Evolutionary conservation across 2,329 filamentous ascomycete species (phyloP), one percentile per base, ranked within the genome.

Genomic region (Chaetomiaceae sp.): DNA sequence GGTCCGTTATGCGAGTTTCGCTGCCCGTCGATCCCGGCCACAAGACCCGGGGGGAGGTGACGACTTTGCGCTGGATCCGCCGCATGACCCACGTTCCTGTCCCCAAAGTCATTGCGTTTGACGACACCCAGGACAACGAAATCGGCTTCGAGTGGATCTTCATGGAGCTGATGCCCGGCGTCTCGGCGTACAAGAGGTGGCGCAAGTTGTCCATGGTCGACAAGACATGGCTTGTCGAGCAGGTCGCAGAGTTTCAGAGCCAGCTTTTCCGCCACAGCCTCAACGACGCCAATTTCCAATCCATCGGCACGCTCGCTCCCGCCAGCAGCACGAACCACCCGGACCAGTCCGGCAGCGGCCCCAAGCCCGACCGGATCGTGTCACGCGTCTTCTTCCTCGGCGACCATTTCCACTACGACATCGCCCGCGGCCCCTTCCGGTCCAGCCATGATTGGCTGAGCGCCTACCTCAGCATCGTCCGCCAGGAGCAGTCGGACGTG

Each of bases 71-170:
- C 2, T 69, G 61, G 37, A 48, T 72, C 9, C 55, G 59, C 11
- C 50, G 57, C 15, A 54, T 57, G 19, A 70, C 68, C 1, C 44
- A 60, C 9, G 61, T 71, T 2, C 69, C 66, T 0, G 64, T 72
- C 0, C 64, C 71, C 2, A 52, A 59, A 1, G 61, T 72, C 19
- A 20, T 70, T 19, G 66, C 64, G 0, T 71, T 59, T 29, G 64
- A 70, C 40, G 59, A 65, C 22, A 61, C 56, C 6, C 49, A 40
- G 15, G 47, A 62, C 6, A 72, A 71, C 40, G 60, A 65, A 17
- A 61, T 72, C 31, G 68, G 67, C 1, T 70, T 68, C 31, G 69
- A 72, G 61, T 73, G 69, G 69, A 71, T 72, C 6, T 52, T 72
- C 20, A 69, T 72, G 66, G 63, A 61, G 36, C 33, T 60, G 8